A percentile compares a stretch with the other conserved stretches of the same genome.
phyloP scores from a whole-genome alignment of 1,284 basidiomycete species.

The Fistulina hepatica region DNA sequence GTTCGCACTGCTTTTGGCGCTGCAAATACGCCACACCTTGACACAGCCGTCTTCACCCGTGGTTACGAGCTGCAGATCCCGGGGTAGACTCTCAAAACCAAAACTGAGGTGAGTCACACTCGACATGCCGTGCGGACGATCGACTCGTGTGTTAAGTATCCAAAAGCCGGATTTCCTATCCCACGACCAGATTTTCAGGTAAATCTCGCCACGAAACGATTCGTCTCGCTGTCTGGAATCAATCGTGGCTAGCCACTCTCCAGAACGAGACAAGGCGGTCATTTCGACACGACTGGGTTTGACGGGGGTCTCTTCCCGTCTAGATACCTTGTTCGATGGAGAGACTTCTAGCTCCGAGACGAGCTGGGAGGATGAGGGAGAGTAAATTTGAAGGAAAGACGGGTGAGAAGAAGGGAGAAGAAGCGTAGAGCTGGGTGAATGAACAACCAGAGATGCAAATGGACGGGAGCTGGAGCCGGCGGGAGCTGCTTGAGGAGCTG shows the following conservation, averaged over 20 bases:
- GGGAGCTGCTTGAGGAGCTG: constrained; percentile 28
- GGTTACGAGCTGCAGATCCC: constrained; percentile 40
- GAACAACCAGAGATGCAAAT: constrained; percentile 56
- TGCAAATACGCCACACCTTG: constrained; percentile 61
- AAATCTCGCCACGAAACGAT: constrained; percentile 54
- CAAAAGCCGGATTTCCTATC: constrained; percentile 43
- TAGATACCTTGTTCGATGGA: constrained; percentile 85
- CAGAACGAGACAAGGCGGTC: constrained; percentile 53
- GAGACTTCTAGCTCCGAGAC: constrained; percentile 87
- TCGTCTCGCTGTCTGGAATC: constrained; percentile 68
- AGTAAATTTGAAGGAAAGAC: constrained; percentile 88
- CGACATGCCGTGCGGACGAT: constrained; percentile 71
- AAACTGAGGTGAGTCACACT: constrained; percentile 66
- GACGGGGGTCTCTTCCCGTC: constrained; percentile 70
- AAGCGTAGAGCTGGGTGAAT: constrained; percentile 61
- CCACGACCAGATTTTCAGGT: constrained; percentile 91
- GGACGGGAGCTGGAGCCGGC: constrained; percentile 28
- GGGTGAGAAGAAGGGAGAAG: constrained; percentile 91
- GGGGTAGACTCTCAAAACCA: constrained; percentile 31
- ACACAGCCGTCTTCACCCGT: constrained; percentile 59
- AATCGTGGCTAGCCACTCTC: constrained; percentile 91
- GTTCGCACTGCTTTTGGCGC: constrained; percentile 25
- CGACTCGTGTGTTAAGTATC: constrained; percentile 85
- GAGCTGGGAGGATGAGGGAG: constrained; percentile 61
- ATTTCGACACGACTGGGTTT: constrained; percentile 72